phyloP scores from a whole-genome alignment of 2,329 filamentous ascomycete genomes.

The Fusarium sp. region DNA sequence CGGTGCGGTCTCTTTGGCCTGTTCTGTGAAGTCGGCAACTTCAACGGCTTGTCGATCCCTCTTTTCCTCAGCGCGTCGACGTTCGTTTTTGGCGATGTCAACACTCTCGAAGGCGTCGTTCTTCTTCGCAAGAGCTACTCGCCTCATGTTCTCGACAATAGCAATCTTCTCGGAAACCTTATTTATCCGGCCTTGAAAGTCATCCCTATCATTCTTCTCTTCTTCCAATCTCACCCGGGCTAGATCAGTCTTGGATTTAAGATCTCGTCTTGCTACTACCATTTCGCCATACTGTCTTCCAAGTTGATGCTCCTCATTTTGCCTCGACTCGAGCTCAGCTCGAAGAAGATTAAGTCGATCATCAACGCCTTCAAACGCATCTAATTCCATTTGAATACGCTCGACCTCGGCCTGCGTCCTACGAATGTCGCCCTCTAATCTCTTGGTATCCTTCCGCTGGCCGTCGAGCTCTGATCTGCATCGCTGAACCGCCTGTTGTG shows the following conservation, averaged over 20 bases:
- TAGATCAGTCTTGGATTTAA: constrained; percentile 60
- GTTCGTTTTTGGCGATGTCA: constrained; percentile 63
- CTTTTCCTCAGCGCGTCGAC: constrained; percentile 60
- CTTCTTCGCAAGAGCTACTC: constrained; percentile 69
- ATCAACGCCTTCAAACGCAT: constrained; percentile 76
- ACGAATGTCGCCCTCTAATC: constrained; percentile 68
- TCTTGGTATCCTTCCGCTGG: constrained; percentile 53
- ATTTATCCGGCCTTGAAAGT: constrained; percentile 62
- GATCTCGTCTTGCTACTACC: constrained; percentile 62
- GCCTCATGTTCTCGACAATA: constrained; percentile 62
- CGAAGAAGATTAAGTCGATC: constrained; percentile 72
- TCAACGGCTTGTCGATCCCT: constrained; percentile 60
- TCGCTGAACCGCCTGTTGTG: constrained; percentile 63
- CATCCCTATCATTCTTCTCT: constrained; percentile 53
- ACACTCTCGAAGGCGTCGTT: constrained; percentile 69
- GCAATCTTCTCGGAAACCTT: constrained; percentile 70
- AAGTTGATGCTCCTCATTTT: constrained; percentile 62
- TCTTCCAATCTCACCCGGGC: constrained; percentile 55
- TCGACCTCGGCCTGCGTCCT: constrained; percentile 71
- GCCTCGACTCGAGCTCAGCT: constrained; percentile 67
- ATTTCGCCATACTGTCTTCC: constrained; percentile 69
- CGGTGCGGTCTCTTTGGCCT: constrained; percentile 67
- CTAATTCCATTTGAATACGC: constrained; percentile 68
- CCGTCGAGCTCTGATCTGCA: constrained; percentile 63
- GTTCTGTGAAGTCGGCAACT: constrained; percentile 66